Conservation (phyloP, 768 basidiomycete genomes). For the Pleurotus platypus region DNA sequence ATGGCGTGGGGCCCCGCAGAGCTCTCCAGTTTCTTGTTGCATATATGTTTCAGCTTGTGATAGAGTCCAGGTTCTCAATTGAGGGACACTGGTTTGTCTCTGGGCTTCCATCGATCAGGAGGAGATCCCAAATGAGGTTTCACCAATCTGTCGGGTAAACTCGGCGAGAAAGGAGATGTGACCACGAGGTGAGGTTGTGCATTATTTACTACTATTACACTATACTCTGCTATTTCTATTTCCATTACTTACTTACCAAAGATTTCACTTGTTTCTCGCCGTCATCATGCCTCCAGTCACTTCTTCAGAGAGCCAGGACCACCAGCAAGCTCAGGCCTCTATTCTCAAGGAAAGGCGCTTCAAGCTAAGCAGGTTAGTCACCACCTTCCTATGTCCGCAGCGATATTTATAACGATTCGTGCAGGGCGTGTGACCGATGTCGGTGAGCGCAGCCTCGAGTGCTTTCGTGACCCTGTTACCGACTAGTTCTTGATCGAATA, state of each 20-base stretch:
- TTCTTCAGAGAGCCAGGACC: constrained; percentile 38
- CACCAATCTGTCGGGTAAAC: constrained; percentile 27
- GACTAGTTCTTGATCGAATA: constrained; percentile 22
- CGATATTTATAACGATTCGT: constrained; percentile 4
- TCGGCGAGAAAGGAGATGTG: constrained; percentile 24
- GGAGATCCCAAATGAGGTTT: constrained; percentile 7
- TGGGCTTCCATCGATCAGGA: constrained; percentile 7
- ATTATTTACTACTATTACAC: constrained; percentile 14
- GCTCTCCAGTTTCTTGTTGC: neutral
- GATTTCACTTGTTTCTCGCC: constrained; percentile 20
- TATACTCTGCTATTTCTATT: constrained; percentile 20
- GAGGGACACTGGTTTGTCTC: constrained; percentile 2
- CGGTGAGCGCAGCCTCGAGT: constrained; percentile 50
- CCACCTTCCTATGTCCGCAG: neutral
- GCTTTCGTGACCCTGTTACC: neutral
- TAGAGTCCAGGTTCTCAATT: neutral
- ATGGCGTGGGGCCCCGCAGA: neutral
- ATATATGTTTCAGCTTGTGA: neutral
- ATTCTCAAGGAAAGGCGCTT: constrained; percentile 79
- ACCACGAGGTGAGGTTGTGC: constrained; percentile 19
- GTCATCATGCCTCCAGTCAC: constrained; percentile 47
- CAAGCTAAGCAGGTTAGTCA: constrained; percentile 74
- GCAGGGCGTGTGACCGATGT: constrained; percentile 86
- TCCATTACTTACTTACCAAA: constrained; percentile 18
- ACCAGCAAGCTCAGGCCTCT: constrained; percentile 33